Percentiles rank a stretch among this genome's conserved stretches.
These are phyloP conservation scores for Micromonas pusilla DNA, from an alignment of 139 green algal species.

Conservation along the genomic window DNA sequence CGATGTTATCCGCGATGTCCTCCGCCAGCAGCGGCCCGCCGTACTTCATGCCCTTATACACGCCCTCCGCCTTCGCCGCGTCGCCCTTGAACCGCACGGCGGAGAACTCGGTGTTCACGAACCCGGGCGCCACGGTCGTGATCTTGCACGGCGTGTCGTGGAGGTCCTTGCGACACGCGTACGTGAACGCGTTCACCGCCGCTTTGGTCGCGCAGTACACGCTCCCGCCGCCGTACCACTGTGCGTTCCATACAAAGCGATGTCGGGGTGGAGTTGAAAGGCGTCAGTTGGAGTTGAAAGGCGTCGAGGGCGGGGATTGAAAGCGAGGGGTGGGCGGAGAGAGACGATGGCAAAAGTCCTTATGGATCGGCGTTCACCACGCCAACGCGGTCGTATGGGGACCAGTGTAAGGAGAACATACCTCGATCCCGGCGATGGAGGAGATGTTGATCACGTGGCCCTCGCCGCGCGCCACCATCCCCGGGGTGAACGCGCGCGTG, in stretches of 20 bases:
- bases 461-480: conserved; percentile 59
- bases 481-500: conserved; percentile 48
- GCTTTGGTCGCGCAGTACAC: conserved; percentile 75
- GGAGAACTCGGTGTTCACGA: conserved; percentile 74
- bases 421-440: conserved; percentile 61
- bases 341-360: too few species aligned
- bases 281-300: too few species aligned
- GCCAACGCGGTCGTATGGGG: too few species aligned
- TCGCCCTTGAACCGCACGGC: conserved; percentile 59
- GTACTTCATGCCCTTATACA: conserved; percentile 62
- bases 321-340: too few species aligned
- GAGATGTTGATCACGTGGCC: conserved; percentile 77
- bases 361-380: too few species aligned
- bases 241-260: too few species aligned
- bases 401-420: too few species aligned
- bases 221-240: conserved; percentile 57
- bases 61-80: conserved; percentile 49
- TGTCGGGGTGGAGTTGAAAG: too few species aligned
- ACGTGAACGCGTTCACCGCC: conserved; percentile 61
- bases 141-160: not conserved
- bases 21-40: conserved; percentile 45
- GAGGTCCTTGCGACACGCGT: conserved; percentile 63
- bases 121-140: conserved; percentile 40
- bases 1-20: conserved; percentile 78
- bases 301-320: too few species aligned